Percentiles rank a stretch among this genome's conserved stretches.
Conservation (phyloP, 257 asterid species). For the Oldenlandia corymbosa region DNA sequence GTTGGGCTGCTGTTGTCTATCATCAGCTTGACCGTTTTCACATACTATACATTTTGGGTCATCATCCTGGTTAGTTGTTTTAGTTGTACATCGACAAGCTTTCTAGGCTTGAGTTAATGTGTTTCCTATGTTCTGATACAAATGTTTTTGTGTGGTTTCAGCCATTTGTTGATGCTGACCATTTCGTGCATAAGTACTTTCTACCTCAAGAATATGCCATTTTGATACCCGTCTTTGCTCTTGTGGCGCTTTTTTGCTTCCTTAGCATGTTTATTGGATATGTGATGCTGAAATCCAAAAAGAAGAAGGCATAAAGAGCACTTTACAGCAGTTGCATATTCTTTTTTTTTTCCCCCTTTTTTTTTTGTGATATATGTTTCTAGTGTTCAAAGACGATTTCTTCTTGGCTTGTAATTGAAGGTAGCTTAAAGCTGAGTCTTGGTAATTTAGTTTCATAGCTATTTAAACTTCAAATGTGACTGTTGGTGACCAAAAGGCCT, state of each 20-base stretch:
- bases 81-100: neutral
- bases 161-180: conserved; percentile 83
- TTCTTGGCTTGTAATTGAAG: neutral
- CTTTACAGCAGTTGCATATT: neutral
- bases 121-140: neutral
- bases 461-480: neutral
- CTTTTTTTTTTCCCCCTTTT: no score
- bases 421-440: neutral
- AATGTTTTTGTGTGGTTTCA: conserved; percentile 29
- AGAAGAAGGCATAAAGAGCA: conserved; percentile 56
- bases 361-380: neutral
- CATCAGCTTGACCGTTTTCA: conserved; percentile 72
- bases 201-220: conserved; percentile 84
- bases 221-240: conserved; percentile 53
- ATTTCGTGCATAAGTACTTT: conserved; percentile 89
- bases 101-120: neutral
- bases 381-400: neutral
- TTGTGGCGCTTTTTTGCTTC: conserved; percentile 56
- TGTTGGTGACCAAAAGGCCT: neutral
- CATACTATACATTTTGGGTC: conserved; percentile 90
- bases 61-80: conserved; percentile 61
- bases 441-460: neutral
- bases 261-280: conserved; percentile 65
- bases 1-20: conserved; percentile 66
- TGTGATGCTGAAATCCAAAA: conserved; percentile 83